phyloP scores from a whole-genome alignment of 768 basidiomycete genomes.

The Pluteus cervinus region DNA sequence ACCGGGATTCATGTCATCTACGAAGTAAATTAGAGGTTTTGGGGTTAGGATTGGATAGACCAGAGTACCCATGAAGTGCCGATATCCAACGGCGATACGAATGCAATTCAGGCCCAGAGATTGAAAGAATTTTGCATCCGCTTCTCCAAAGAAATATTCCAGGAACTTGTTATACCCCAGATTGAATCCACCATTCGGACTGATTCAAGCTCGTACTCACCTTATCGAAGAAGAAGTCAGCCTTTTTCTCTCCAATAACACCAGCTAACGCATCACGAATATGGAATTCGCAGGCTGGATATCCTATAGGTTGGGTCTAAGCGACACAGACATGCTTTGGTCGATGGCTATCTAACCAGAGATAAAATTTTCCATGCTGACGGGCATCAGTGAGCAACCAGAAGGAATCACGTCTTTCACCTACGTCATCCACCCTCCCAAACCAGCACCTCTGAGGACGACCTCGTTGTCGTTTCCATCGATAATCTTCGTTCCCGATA shows the following conservation, averaged over 20 bases:
- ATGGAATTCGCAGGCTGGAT: slow-evolving; percentile 78
- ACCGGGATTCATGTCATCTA: slow-evolving; percentile 72
- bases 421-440: slow-evolving; percentile 85
- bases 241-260: slow-evolving; percentile 59
- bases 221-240: slow-evolving; percentile 82
- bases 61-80: slow-evolving; percentile 54
- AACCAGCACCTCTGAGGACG: slow-evolving; percentile 63
- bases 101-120: slow-evolving; percentile 77
- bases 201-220: slow-evolving; percentile 23
- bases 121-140: slow-evolving; percentile 73
- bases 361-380: slow-evolving; percentile 78
- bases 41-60: background rate
- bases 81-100: slow-evolving; percentile 70
- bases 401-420: no score
- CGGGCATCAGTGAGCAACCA: no score
- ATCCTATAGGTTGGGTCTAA: no score
- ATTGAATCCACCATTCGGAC: no score
- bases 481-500: slow-evolving; percentile 55
- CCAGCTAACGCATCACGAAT: slow-evolving; percentile 68
- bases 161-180: slow-evolving; percentile 46
- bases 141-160: slow-evolving; percentile 76
- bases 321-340: no score
- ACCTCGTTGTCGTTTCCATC: slow-evolving; percentile 51
- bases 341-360: no score
- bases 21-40: background rate